Evolutionary conservation across 2,329 filamentous ascomycete species (phyloP).

Genomic region (Cordyceps javanica): DNA sequence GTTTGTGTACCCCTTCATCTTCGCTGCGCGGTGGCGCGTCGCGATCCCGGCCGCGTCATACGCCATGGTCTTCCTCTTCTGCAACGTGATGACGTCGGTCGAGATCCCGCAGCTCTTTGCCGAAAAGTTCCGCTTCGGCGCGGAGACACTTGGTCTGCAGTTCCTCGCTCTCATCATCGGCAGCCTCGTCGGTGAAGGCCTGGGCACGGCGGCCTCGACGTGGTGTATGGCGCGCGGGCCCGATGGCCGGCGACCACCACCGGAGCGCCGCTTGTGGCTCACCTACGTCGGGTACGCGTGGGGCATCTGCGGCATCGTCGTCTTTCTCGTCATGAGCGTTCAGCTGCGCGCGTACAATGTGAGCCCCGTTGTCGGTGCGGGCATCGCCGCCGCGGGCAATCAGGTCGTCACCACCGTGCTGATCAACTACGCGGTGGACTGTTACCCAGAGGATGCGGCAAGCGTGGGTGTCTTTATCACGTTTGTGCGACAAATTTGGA

Average conservation of each 20-base stretch:
- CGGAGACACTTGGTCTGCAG: constrained; percentile 2
- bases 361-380: constrained; percentile 3
- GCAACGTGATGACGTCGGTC: constrained; percentile 5
- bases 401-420: constrained; percentile 5
- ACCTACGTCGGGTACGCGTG: background rate
- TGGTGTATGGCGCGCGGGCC: background rate
- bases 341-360: constrained; percentile 5
- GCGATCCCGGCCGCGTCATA: background rate
- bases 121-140: constrained; percentile 1
- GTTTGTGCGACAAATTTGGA: background rate
- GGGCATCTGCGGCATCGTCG: background rate
- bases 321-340: constrained; percentile 1
- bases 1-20: background rate
- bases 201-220: background rate
- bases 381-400: constrained; percentile 5
- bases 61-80: constrained; percentile 3
- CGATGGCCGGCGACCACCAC: background rate
- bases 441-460: constrained; percentile 2
- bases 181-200: constrained; percentile 1
- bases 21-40: constrained; percentile 2
- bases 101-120: constrained; percentile 9
- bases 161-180: constrained; percentile 5
- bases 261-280: constrained; percentile 4
- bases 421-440: constrained; percentile 5
- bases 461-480: constrained; percentile 4